phyloP scores from a whole-genome alignment of 1,284 basidiomycete species.

The Heterobasidion parviporum region DNA sequence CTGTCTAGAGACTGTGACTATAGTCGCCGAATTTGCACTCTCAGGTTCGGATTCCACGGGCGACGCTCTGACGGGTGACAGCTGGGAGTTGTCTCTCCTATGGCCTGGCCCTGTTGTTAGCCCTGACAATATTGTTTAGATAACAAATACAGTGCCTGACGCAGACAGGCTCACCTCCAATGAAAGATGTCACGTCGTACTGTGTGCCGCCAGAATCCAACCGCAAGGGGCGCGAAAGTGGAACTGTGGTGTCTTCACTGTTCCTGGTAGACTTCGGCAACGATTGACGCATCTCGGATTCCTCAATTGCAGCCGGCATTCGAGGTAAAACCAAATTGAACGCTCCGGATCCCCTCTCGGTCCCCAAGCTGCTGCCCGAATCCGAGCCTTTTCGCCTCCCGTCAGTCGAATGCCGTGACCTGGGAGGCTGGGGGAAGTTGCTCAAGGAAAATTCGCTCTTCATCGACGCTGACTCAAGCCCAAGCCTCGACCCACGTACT shows the following conservation, averaged over 20 bases:
- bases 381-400: constrained; percentile 3
- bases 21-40: constrained; percentile 7
- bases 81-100: background rate
- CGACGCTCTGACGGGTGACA: constrained; percentile 2
- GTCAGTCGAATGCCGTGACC: constrained; percentile 15
- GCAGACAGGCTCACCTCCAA: constrained; percentile 41
- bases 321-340: constrained; percentile 18
- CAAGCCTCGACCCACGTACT: background rate
- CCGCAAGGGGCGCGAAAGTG: constrained; percentile 12
- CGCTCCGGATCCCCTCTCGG: background rate
- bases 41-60: constrained; percentile 16
- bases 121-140: background rate
- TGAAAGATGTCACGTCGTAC: constrained; percentile 72
- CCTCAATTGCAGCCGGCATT: constrained; percentile 15
- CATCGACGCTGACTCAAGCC: constrained; percentile 25
- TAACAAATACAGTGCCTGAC: constrained; percentile 2
- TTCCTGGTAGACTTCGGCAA: constrained; percentile 26
- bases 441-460: constrained; percentile 63
- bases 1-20: constrained; percentile 9
- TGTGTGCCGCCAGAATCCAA: constrained; percentile 44
- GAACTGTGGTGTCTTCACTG: constrained; percentile 13
- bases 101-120: background rate
- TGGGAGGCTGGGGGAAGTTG: constrained; percentile 60
- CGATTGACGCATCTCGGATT: constrained; percentile 10
- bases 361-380: background rate